Evolutionary conservation across 108 stramenopile genomes (phyloP), one percentile per base, ranked within the genome.

Genomic region (Parmales sp.): DNA sequence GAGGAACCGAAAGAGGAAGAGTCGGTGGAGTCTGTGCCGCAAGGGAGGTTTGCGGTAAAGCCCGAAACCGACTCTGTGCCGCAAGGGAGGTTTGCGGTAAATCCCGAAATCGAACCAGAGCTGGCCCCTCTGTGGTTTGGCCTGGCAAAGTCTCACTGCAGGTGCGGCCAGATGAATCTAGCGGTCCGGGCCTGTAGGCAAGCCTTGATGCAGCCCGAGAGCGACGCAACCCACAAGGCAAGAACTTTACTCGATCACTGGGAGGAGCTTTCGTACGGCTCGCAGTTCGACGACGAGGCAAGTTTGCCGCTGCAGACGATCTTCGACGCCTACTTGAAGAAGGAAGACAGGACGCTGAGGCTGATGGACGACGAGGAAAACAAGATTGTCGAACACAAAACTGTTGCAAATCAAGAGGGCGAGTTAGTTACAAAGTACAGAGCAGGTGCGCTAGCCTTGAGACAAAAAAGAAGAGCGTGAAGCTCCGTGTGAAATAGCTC

Each of bases 91-190:
- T 43, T 43, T 43, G 8, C 11, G 11, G 13, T 11, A 8, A 13
- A 43, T 43, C 13, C 41, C 13, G 11, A 11, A 43, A 43, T 13
- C 7, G 11, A 43, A 43, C 13, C 41, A 60, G 26, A 60, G 31
- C 29, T 60, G 16, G 54, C 31, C 13, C 29, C 29, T 7, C 31
- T 60, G 8, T 60, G 54, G 54, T 60, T 60, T 34, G 54, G 54
- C 1, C 54, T 60, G 31, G 54, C 54, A 13, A 60, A 60, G 31
- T 28, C 54, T 16, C 54, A 60, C 54, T 60, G 54, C 28, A 60
- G 54, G 28, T 60, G 54, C 26, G 54, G 54, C 11, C 54, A 60
- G 54, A 60, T 60, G 54, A 11, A 60, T 28, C 13, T 34, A 4
- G 54, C 54, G 8, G 36, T 60, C 29, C 29, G 54, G 54, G 54